A percentile compares a stretch with the other conserved stretches of the same genome.
Evolutionary conservation across 192 early-diverging fungal species (phyloP).

Genomic region (Coemansia sp.): DNA sequence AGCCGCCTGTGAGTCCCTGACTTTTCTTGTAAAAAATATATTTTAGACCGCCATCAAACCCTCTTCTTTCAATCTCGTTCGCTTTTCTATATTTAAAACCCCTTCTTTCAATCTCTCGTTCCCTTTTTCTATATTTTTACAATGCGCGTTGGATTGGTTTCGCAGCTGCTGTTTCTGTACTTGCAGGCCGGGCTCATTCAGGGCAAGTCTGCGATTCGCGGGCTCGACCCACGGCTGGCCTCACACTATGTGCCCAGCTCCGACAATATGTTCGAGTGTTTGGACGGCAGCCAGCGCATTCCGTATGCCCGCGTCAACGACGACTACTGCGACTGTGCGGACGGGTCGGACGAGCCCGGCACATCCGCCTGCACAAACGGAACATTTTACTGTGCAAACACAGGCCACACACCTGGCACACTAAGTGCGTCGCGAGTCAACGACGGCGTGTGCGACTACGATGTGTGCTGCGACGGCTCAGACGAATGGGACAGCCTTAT

Average conservation of each 20-base stretch:
- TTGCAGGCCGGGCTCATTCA: neutral
- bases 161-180: neutral
- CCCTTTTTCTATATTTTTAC: no score
- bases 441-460: conserved; percentile 91
- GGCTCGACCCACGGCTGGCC: conserved; percentile 31
- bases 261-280: conserved; percentile 60
- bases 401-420: conserved; percentile 64
- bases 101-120: no score
- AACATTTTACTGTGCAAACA: conserved; percentile 80
- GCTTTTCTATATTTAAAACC: neutral
- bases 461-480: conserved; percentile 91
- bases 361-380: conserved; percentile 87
- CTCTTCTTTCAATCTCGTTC: no score
- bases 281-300: conserved; percentile 71
- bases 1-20: no score
- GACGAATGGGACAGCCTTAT: conserved; percentile 70
- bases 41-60: no score
- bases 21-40: no score
- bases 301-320: conserved; percentile 81
- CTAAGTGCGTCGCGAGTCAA: conserved; percentile 79
- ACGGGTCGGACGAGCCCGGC: conserved; percentile 95
- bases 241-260: conserved; percentile 18
- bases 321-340: conserved; percentile 95
- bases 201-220: conserved; percentile 12
- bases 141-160: conserved; percentile 3